Conservation (phyloP, 192 early-diverging fungal species). For the Podila epigama region DNA sequence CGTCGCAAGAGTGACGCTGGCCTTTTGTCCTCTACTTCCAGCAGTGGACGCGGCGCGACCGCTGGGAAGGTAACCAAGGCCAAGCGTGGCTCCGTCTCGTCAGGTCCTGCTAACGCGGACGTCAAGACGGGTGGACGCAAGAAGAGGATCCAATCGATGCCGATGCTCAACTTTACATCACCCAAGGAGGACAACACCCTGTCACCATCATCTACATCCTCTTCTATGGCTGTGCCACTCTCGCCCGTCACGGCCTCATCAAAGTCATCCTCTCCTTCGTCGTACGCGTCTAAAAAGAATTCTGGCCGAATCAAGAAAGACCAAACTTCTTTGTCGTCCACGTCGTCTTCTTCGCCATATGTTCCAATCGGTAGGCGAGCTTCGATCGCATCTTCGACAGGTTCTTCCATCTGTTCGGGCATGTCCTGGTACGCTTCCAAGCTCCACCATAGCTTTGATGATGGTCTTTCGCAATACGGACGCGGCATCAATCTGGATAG, state of each 20-base stretch:
- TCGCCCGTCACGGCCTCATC: neutral
- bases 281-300: neutral
- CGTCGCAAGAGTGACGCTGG: slow-evolving; percentile 37
- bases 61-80: neutral
- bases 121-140: slow-evolving; percentile 7
- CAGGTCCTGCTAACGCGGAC: slow-evolving; percentile 3
- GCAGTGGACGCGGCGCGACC: neutral
- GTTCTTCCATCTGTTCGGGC: neutral
- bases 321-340: too few species aligned
- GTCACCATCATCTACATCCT: neutral
- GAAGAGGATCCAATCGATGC: slow-evolving; percentile 27
- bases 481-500: slow-evolving; percentile 11
- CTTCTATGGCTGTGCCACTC: neutral
- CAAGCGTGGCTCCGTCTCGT: slow-evolving; percentile 23
- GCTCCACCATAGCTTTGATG: slow-evolving; percentile 23
- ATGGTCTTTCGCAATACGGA: slow-evolving; percentile 1
- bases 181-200: neutral
- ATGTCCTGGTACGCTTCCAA: slow-evolving; percentile 49
- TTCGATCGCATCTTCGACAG: slow-evolving; percentile 8
- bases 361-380: neutral
- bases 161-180: slow-evolving; percentile 4
- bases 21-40: neutral
- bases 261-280: neutral
- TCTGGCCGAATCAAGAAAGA: neutral
- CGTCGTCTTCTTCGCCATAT: too few species aligned